A percentile compares a stretch with the other conserved stretches of the same genome.
Conservation (phyloP, 192 early-diverging fungal genomes). For the Haplosporangium gracile region DNA sequence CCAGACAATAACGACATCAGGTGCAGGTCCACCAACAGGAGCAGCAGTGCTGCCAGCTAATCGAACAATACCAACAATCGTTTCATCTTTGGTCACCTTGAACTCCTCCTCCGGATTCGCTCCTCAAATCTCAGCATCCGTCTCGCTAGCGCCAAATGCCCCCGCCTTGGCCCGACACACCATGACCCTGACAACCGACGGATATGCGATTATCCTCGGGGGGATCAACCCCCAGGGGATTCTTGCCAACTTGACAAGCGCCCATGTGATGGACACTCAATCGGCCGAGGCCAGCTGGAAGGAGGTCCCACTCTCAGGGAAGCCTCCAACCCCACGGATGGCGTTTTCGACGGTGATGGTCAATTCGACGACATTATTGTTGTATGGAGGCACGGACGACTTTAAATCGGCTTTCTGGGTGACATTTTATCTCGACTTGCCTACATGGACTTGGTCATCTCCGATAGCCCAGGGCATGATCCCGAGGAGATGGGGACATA, state of each 20-base stretch:
- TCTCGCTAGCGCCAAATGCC: constrained; percentile 23
- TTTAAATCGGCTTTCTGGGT: constrained; percentile 27
- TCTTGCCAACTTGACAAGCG: constrained; percentile 17
- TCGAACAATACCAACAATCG: constrained; percentile 2
- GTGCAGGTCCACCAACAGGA: not conserved
- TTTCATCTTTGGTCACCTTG: constrained; percentile 37
- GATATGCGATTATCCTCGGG: constrained; percentile 38
- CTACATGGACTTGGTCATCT: constrained; percentile 36
- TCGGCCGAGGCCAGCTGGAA: constrained; percentile 17
- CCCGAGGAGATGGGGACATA: constrained; percentile 42
- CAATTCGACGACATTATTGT: constrained; percentile 34
- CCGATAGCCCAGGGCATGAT: constrained; percentile 14
- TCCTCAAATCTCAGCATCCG: not conserved
- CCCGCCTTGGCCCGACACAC: constrained; percentile 37
- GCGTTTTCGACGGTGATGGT: constrained; percentile 33
- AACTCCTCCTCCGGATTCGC: not conserved
- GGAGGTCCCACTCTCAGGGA: constrained; percentile 9
- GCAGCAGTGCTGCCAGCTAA: not conserved
- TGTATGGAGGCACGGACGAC: constrained; percentile 34
- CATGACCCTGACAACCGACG: constrained; percentile 33
- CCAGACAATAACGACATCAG: not conserved
- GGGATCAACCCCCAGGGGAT: constrained; percentile 16
- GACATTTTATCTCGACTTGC: constrained; percentile 38
- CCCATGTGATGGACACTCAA: constrained; percentile 43
- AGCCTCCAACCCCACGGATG: constrained; percentile 27